Conservation (phyloP, 257 asterid genomes). For the Gentiana macrophylla region DNA sequence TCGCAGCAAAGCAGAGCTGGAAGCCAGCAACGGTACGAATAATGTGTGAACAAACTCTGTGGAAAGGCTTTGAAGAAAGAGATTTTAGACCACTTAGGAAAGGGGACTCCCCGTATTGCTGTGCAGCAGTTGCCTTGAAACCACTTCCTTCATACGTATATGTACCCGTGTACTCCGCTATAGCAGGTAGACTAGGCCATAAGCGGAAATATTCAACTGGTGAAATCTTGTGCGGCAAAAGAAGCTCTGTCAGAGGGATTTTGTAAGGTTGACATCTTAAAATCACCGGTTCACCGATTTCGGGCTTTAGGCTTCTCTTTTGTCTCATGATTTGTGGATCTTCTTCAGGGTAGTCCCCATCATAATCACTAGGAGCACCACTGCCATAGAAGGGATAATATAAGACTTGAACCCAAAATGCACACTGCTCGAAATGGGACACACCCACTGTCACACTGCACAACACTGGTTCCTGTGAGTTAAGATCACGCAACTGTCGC, state of each 20-base stretch:
- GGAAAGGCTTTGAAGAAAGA: conserved; percentile 78
- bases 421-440: conserved; percentile 78
- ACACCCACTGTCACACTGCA: conserved; percentile 87
- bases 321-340: conserved; percentile 52
- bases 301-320: conserved; percentile 46
- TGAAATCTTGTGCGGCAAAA: conserved; percentile 86
- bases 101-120: conserved; percentile 91
- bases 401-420: conserved; percentile 82
- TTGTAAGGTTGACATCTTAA: conserved; percentile 94
- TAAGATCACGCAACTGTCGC: conserved; percentile 66
- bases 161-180: conserved; percentile 77
- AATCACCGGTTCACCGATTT: conserved; percentile 59
- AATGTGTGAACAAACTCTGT: conserved; percentile 83
- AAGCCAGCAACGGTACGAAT: conserved; percentile 90
- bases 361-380: conserved; percentile 52
- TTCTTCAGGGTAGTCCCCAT: conserved; percentile 59
- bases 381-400: conserved; percentile 70
- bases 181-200: conserved; percentile 92
- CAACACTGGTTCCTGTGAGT: conserved; percentile 72
- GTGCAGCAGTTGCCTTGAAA: conserved; percentile 90
- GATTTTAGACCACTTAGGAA: conserved; percentile 78
- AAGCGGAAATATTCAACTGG: conserved; percentile 93
- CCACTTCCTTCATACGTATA: conserved; percentile 92
- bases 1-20: conserved; percentile 88
- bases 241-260: conserved; percentile 87